These are phyloP conservation scores for Hypoxylon trugodes DNA, from an alignment of 495 filamentous ascomycete species.

Conservation along the genomic window DNA sequence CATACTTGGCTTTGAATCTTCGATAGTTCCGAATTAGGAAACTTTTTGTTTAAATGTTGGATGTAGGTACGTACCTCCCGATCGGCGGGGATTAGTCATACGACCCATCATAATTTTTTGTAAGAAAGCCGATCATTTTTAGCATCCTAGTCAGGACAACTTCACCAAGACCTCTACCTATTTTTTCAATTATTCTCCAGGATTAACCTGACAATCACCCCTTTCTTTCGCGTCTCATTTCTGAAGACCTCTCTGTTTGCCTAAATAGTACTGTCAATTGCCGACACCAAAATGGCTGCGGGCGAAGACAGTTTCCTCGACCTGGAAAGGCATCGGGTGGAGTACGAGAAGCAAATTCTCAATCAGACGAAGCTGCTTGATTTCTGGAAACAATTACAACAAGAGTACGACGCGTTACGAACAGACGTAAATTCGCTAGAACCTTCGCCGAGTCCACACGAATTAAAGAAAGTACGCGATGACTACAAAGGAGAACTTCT, in stretches of 20 bases:
- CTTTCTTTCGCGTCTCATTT: too few species aligned
- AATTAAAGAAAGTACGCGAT: constrained; percentile 49
- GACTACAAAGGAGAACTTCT: constrained; percentile 56
- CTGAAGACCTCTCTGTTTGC: too few species aligned
- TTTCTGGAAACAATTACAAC: constrained; percentile 89
- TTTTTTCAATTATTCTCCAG: too few species aligned
- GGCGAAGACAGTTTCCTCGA: constrained; percentile 58
- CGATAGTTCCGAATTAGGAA: neutral
- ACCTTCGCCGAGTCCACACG: constrained; percentile 63
- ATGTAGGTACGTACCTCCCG: too few species aligned
- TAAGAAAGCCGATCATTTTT: too few species aligned
- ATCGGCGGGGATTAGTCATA: too few species aligned
- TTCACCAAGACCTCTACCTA: too few species aligned
- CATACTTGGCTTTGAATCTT: neutral
- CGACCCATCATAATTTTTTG: too few species aligned
- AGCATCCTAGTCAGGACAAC: too few species aligned
- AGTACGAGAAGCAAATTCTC: constrained; percentile 77
- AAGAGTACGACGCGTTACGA: constrained; percentile 88
- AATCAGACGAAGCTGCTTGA: constrained; percentile 79
- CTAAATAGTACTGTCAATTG: too few species aligned
- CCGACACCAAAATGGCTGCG: constrained; percentile 13
- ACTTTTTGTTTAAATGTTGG: neutral
- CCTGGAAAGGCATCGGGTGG: constrained; percentile 77
- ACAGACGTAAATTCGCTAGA: constrained; percentile 72
- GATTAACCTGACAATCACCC: too few species aligned